Conservation (phyloP, 2,329 filamentous ascomycete species). For the Rosellinia necatrix region DNA sequence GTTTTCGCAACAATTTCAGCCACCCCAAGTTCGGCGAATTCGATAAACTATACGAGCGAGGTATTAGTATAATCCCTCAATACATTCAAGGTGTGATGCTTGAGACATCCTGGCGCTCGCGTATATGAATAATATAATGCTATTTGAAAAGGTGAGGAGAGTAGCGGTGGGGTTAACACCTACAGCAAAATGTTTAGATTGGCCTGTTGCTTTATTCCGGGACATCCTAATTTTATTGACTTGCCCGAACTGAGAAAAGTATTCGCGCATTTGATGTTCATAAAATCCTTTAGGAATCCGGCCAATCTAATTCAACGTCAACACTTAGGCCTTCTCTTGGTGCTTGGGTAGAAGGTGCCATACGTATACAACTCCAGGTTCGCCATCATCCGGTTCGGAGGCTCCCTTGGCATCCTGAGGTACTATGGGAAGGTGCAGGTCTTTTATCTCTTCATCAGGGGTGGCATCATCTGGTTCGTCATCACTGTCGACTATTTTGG, state of each 20-base stretch:
- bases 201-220: conserved; percentile 88
- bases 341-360: background rate
- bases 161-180: background rate
- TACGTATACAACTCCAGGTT: conserved; percentile 83
- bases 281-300: conserved; percentile 91
- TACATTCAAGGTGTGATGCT: background rate
- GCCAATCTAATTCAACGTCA: conserved; percentile 72
- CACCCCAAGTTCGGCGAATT: conserved; percentile 78
- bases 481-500: conserved; percentile 52
- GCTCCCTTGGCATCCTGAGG: conserved; percentile 50
- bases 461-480: conserved; percentile 44
- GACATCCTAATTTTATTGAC: conserved; percentile 74
- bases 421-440: conserved; percentile 55
- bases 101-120: background rate
- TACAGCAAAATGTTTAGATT: conserved; percentile 83
- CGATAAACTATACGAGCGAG: conserved; percentile 65
- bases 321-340: background rate
- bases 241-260: conserved; percentile 90
- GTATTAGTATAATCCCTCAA: conserved; percentile 3
- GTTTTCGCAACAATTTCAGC: conserved; percentile 91
- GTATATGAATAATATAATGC: background rate
- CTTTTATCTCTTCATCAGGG: conserved; percentile 53
- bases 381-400: conserved; percentile 46
- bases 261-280: conserved; percentile 91
- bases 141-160: background rate